These are phyloP conservation scores for Boletus vinaceobasis DNA, from an alignment of 768 basidiomycete species.

Conservation along the genomic window DNA sequence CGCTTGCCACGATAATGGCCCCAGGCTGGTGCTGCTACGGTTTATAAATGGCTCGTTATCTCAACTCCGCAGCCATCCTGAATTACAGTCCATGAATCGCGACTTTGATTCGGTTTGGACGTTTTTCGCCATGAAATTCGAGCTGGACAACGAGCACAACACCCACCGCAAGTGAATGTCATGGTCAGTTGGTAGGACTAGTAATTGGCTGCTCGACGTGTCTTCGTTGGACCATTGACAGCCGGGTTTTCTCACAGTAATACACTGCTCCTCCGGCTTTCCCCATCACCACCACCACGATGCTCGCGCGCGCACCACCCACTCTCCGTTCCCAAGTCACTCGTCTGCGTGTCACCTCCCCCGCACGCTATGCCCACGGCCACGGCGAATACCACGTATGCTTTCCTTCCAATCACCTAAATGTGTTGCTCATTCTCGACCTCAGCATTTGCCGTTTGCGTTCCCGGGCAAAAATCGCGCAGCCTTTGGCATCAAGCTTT, in stretches of 20 bases:
- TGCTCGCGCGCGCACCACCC: conserved; percentile 45
- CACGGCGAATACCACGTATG: conserved; percentile 53
- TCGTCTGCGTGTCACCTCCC: conserved; percentile 23
- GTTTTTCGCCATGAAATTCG: background rate
- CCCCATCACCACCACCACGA: conserved; percentile 25
- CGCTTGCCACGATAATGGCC: background rate
- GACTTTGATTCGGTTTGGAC: background rate
- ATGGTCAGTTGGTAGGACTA: background rate
- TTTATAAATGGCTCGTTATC: conserved; percentile 14
- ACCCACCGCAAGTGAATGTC: background rate
- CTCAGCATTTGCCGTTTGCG: conserved; percentile 55
- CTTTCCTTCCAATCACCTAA: background rate
- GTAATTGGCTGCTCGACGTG: background rate
- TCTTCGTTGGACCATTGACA: background rate
- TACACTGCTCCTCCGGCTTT: conserved; percentile 2
- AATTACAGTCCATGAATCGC: background rate
- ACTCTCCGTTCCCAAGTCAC: conserved; percentile 38
- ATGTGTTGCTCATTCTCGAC: conserved; percentile 6
- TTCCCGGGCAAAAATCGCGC: conserved; percentile 49
- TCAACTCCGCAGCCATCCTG: conserved; percentile 3
- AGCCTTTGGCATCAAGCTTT: conserved; percentile 38
- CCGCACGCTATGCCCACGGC: conserved; percentile 47
- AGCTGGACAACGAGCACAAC: background rate
- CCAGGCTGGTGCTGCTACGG: background rate
- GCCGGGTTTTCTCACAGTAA: conserved; percentile 19